Percentiles rank a stretch among this genome's conserved stretches.
Evolutionary conservation across 345 rosid genomes (phyloP).

Genomic region (Citrus sinensis): DNA sequence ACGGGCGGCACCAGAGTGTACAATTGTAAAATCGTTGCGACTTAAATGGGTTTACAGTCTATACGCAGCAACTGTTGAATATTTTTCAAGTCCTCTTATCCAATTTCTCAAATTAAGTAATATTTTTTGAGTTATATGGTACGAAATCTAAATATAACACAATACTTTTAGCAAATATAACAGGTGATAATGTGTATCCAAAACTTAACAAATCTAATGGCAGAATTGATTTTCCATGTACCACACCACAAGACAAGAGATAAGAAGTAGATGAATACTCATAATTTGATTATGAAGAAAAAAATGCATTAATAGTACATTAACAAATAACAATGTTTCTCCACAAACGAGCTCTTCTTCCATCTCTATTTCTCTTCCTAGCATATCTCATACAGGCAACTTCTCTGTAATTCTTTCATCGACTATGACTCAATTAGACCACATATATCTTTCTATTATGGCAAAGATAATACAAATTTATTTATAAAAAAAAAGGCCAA

Average conservation of each 20-base stretch:
- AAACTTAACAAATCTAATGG: too few species aligned
- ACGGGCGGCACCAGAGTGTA: too few species aligned
- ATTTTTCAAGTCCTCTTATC: background rate
- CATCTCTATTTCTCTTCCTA: background rate
- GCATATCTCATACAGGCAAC: background rate
- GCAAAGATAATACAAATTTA: background rate
- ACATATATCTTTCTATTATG: conserved; percentile 1
- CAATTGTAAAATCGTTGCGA: too few species aligned
- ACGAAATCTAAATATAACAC: background rate
- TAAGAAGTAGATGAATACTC: background rate
- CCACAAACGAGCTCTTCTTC: background rate
- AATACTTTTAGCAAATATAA: background rate
- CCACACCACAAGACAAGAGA: background rate
- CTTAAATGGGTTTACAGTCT: background rate
- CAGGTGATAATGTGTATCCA: background rate
- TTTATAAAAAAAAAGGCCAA: background rate
- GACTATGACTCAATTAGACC: background rate
- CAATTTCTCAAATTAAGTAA: too few species aligned
- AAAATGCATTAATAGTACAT: background rate
- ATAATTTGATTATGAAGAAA: background rate
- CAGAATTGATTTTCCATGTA: background rate
- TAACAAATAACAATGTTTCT: background rate
- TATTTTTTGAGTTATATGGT: too few species aligned
- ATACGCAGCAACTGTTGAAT: background rate
- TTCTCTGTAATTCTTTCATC: background rate